Evolutionary conservation across 805 yeast species (phyloP), one percentile per base, ranked within the genome.

Genomic region (Pichia heedii): DNA sequence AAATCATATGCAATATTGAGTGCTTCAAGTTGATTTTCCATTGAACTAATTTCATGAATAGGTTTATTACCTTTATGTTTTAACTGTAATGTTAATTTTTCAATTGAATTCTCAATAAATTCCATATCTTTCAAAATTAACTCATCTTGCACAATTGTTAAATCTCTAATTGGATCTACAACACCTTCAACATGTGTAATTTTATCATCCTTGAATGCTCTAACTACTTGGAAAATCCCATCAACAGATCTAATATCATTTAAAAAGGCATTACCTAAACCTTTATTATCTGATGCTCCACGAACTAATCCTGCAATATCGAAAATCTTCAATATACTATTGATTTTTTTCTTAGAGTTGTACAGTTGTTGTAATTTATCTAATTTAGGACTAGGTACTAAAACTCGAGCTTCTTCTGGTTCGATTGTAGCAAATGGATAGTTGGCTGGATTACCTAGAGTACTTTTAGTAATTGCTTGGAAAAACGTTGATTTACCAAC

Each of bases 11-110:
- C 82, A 58, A 68, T 76, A 60, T 79, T 85, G 48, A 84, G 74
- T 44, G 73, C 84, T 73, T 84, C 82, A 61, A 79, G 81, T 70
- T 90, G 89, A 51, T 82, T 84, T 67, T 90, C 96, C 61, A 89
- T 70, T 33, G 86, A 77, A 66, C 84, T 40, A n/a, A 52, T 41
- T 35, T 60, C 63, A 35, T 47, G 51, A 3, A 95, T 49, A 87
- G 95, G 61, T 93, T 95, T 71, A 85, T 82, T 70, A 70, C 82
- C 65, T 84, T 81, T 65, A 80, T 76, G 72, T 81, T 85, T 63
- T 77, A 87, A 53, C 79, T 76, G 58, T 76, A 80, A 71, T 76
- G 95, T 61, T 74, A 77, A 63, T 81, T 72, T 56, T 33, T 58
- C 65, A 3, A 57, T 29, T 11, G 82, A 73, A 37, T 86, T 89